Percentiles rank a stretch among this genome's conserved stretches.
Evolutionary conservation across 2,329 filamentous ascomycete genomes (phyloP).

Genomic region (Exophiala viscosa): DNA sequence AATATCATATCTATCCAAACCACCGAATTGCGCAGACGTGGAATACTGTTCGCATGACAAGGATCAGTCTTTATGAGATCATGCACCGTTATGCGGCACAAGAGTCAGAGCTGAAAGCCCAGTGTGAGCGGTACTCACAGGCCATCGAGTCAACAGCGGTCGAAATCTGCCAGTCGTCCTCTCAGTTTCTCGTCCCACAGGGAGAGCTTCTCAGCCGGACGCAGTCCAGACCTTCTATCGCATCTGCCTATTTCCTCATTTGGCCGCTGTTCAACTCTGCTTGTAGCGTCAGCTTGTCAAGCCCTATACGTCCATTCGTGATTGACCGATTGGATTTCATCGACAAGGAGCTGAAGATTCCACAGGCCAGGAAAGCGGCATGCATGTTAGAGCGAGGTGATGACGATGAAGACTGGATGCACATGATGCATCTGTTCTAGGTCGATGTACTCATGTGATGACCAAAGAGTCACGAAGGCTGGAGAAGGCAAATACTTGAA

Average conservation of each 20-base stretch:
- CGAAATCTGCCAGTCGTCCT: constrained; percentile 13
- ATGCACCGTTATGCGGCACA: background rate
- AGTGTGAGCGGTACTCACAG: background rate
- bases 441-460: background rate
- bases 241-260: constrained; percentile 12
- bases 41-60: constrained; percentile 29
- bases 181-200: background rate
- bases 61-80: constrained; percentile 22
- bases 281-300: background rate
- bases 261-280: constrained; percentile 15
- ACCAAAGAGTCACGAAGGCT: no score
- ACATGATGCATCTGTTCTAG: constrained; percentile 16
- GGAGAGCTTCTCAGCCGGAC: background rate
- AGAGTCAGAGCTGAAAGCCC: background rate
- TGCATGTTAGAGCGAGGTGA: constrained; percentile 6
- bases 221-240: background rate
- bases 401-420: constrained; percentile 11
- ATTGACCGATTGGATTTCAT: constrained; percentile 13
- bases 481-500: no score
- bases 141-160: constrained; percentile 5
- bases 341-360: constrained; percentile 8
- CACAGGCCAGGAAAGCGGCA: constrained; percentile 6
- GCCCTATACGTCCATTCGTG: background rate
- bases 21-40: constrained; percentile 24
- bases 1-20: constrained; percentile 27